Evolutionary conservation across 306 rosid genomes (phyloP), one percentile per base, ranked within the genome.

Genomic region (Citrullus colocynthis): DNA sequence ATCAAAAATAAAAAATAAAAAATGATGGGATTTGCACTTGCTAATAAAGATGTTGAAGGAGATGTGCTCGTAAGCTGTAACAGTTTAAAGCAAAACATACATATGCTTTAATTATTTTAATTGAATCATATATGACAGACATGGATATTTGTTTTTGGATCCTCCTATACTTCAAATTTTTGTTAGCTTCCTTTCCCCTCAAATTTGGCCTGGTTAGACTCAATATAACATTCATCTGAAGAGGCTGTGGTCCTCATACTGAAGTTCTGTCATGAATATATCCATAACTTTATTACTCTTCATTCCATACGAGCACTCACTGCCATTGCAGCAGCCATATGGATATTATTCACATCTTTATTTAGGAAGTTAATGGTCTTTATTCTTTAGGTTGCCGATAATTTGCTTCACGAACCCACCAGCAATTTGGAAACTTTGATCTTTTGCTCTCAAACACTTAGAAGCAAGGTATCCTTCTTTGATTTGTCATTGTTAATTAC

Each of bases 351-450:
- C 10, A 24, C 41, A 36, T 51, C 17, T 55, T 36, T 39, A 21
- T 84, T 87, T 80, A 62, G 54, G 63, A 44, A 13, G 41, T 51
- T 81, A 65, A 21, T 79, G 20, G 15, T 6, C 71, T 74, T 49
- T 66, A n/a, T 73, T 71, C 62, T 71, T 7, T 78, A 96, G 99
- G 99, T 96, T 85, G 99, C 98, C 78, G 99, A 96, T 85, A 88
- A 96, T 82, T 86, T 96, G 83, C 99, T 96, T 86, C 99, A 96
- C 15, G 98, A 96, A 81, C 83, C 99, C 42, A 88, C 88, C 18
- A 96, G 99, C 89, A 96, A 96, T 89, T 84, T 91, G 45, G 99
- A 96, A 81, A 96, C 99, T 51, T 87, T 93, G 86, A 96, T 96
- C 80, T 96, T 96, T 87, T 96, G 98, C 82, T 92, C 98, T 54